Base-by-base conservation (phyloP, 2,329 filamentous ascomycete genomes). In the Aspergillus udagawae region DNA sequence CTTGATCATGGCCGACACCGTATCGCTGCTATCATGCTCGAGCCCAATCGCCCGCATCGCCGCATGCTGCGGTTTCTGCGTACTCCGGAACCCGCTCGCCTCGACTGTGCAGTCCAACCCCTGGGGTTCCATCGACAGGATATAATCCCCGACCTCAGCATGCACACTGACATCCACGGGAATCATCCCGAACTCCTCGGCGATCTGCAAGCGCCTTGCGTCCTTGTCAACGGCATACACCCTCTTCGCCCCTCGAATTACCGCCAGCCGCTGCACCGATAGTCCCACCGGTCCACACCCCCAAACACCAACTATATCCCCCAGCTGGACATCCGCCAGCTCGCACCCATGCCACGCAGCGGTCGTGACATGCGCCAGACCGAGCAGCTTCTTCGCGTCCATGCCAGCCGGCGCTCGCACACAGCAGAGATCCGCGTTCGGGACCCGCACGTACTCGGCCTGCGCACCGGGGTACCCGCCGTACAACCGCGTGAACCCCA, bases 401-500 rank as follows among this genome's bases (percentile, higher is more conserved):
- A 70, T 48, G 27, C 67, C 56, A 2, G 59, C 53, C 3, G 71
- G 70, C 9, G 61, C 65, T 55, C 67, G 64, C 35, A 73, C 60
- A 50, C 68, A 70, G 20, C 61, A 63, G 12, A 73, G 44, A 54
- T 73, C 70, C 2, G 70, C 72, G 56, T 71, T 70, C 6, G 72
- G 72, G 9, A 69, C 70, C 6, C 69, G 71, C 49, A 68, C 70
- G 57, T 64, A 75, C 59, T 74, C 72, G 2, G 72, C 72, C 59
- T 75, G 72, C 38, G 70, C 64, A 20, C 72, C 71, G 14, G 72
- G 61, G 60, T 71, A 74, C 17, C 72, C 71, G 2, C 71, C 71
- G 28, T 64, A 68, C n/a, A 71, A 49, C 10, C 66, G 62, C 1
- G 70, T 68, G 55, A 65, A 74, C 25, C 71, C 71, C 48, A 73